These are phyloP conservation scores for Discostella stelligeroides DNA, from an alignment of 108 stramenopile species.

Conservation along the genomic window DNA sequence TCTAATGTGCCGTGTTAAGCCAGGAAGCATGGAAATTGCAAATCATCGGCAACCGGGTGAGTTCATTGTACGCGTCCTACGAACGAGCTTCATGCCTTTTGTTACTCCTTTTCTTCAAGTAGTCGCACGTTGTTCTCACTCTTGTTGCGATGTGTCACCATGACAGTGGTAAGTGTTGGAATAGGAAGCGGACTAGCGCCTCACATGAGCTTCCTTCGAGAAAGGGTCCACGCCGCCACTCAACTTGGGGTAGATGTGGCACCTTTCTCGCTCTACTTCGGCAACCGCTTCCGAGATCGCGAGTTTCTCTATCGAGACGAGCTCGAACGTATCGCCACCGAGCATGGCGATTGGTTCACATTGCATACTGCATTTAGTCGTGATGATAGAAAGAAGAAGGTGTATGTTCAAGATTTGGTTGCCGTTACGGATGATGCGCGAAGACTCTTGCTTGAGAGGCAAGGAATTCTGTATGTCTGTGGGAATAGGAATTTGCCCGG, in stretches of 20 bases:
- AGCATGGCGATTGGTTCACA: slow-evolving; percentile 68
- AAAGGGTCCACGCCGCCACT: slow-evolving; percentile 60
- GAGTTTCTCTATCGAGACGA: slow-evolving; percentile 88
- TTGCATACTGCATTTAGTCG: slow-evolving; percentile 87
- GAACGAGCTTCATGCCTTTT: neutral
- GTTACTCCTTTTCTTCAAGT: neutral
- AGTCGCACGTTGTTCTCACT: neutral
- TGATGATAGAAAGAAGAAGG: slow-evolving; percentile 72
- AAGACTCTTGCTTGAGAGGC: slow-evolving; percentile 34
- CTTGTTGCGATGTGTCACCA: neutral
- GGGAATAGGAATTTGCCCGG: slow-evolving; percentile 71
- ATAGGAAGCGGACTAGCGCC: slow-evolving; percentile 92
- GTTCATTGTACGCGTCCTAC: neutral
- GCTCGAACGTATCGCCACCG: slow-evolving; percentile 55
- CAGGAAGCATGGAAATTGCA: slow-evolving; percentile 69
- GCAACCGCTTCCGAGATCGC: slow-evolving; percentile 71
- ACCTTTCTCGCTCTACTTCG: slow-evolving; percentile 85
- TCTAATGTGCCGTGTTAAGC: slow-evolving; percentile 62
- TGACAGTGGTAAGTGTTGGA: slow-evolving; percentile 79
- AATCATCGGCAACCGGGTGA: slow-evolving; percentile 49
- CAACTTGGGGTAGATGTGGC: slow-evolving; percentile 56
- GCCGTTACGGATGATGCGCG: slow-evolving; percentile 58
- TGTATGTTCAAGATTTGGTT: slow-evolving; percentile 91
- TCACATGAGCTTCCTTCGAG: slow-evolving; percentile 86
- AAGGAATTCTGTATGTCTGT: slow-evolving; percentile 73